phyloP scores from a whole-genome alignment of 148 eudicot genomes.

The Dysphania ambrosioides region DNA sequence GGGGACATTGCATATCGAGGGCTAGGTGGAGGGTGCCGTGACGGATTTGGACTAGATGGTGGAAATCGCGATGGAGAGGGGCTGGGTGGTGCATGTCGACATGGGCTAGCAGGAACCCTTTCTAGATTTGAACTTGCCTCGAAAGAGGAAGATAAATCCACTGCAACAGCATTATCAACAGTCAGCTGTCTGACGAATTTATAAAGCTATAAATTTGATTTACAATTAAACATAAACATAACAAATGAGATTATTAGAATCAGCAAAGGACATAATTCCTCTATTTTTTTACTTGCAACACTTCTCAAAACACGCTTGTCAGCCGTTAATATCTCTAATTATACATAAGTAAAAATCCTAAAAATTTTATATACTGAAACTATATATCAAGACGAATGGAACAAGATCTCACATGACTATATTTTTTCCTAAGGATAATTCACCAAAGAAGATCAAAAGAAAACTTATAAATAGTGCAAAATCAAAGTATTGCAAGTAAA shows the following conservation, averaged over 20 bases:
- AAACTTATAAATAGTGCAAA: too few species aligned
- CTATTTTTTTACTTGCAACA: too few species aligned
- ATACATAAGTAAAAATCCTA: too few species aligned
- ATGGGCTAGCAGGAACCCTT: slow-evolving; percentile 60
- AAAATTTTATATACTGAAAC: too few species aligned
- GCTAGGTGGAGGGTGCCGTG: slow-evolving; percentile 73
- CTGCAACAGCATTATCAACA: slow-evolving; percentile 38
- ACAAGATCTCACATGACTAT: too few species aligned
- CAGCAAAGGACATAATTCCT: background rate
- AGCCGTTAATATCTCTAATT: too few species aligned
- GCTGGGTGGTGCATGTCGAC: slow-evolving; percentile 66
- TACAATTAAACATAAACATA: background rate
- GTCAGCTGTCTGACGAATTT: background rate
- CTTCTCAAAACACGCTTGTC: too few species aligned
- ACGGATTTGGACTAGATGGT: slow-evolving; percentile 75
- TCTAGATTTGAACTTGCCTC: slow-evolving; percentile 50
- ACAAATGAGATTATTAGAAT: background rate
- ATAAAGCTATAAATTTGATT: background rate
- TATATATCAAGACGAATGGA: too few species aligned
- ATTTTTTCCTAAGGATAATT: too few species aligned
- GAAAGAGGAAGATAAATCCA: slow-evolving; percentile 63
- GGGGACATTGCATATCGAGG: slow-evolving; percentile 75
- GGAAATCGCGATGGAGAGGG: slow-evolving; percentile 53
- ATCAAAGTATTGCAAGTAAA: too few species aligned
- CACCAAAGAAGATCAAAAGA: too few species aligned